Evolutionary conservation across 2,329 filamentous ascomycete genomes (phyloP), one percentile per base, ranked within the genome.

Genomic region (Juglanconis sp.): DNA sequence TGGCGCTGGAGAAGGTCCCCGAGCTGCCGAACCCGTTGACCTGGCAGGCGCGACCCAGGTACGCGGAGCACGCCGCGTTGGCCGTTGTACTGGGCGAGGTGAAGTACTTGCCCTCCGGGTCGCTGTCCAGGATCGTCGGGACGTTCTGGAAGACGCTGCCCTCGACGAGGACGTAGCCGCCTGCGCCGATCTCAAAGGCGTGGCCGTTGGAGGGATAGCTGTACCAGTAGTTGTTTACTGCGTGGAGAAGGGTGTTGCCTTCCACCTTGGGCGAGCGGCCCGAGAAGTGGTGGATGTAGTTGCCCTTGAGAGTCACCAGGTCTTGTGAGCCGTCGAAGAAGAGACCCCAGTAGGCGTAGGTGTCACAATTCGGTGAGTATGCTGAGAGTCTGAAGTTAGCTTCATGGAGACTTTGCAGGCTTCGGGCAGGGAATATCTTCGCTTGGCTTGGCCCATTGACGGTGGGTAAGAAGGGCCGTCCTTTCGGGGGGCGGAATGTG

Each of bases 161-260:
- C 72, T 86, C 83, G 2, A 79, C 79, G 30, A 86, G 73, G 48
- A 83, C 77, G 65, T 73, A 74, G 54, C 66, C 73, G 47, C 77
- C 77, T 5, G 69, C 52, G 56, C 74, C 75, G 52, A 79, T 71
- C 71, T 85, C 84, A 69, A 87, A 86, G n/a, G 82, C 80, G 72
- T 87, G 84, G 53, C 80, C 80, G 24, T 72, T 69, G 70, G 79
- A 81, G 67, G 79, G 74, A 68, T 82, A 77, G 17, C 40, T 42
- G 44, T 59, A 59, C 74, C 77, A 86, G 78, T 82, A 85, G 77
- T 86, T 87, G 80, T 86, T 86, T 69, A 85, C 81, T 47, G 80
- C 81, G 71, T 87, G 84, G 56, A 87, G 71, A 17, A 77, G 73
- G 49, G 85, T 77, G 57, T 83, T 83, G 69, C 81, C 81, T 30